Evolutionary conservation across 352 stramenopile genomes (phyloP).

Genomic region (Globisporangium recalcitrans): DNA sequence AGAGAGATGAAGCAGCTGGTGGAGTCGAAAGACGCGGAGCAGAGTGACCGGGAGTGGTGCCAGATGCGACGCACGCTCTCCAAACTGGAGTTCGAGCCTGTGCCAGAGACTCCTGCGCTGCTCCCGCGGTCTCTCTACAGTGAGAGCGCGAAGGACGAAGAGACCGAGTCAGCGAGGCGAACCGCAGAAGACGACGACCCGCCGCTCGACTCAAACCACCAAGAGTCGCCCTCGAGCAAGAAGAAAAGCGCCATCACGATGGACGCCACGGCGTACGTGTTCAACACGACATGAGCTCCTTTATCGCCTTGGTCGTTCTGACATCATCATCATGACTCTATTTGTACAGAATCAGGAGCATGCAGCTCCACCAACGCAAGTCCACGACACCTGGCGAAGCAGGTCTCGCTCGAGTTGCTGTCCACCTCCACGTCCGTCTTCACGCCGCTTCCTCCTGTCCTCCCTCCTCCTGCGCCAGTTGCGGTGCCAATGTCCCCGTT

Average conservation of each 20-base stretch:
- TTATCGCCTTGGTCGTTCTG: not conserved
- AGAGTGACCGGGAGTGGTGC: conserved; percentile 54
- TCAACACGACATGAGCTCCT: not conserved
- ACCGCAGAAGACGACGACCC: conserved; percentile 3
- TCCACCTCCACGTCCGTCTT: conserved; percentile 26
- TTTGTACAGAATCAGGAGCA: too few species aligned
- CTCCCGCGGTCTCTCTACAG: conserved; percentile 34
- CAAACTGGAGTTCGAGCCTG: conserved; percentile 57
- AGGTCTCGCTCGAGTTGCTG: conserved; percentile 19
- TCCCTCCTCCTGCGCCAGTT: conserved; percentile 4
- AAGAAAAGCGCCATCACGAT: conserved; percentile 1
- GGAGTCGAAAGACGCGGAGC: conserved; percentile 11
- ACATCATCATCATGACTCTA: too few species aligned
- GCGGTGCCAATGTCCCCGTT: not conserved
- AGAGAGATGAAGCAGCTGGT: conserved; percentile 2
- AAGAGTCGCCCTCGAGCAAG: conserved; percentile 5
- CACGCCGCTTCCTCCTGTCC: conserved; percentile 3
- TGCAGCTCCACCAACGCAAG: too few species aligned
- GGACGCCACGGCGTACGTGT: not conserved
- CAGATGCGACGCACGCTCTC: conserved; percentile 50
- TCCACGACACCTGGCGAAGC: not conserved
- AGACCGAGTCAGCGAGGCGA: not conserved
- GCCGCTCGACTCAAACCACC: not conserved
- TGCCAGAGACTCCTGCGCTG: conserved; percentile 48
- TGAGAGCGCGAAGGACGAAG: conserved; percentile 11